Conservation (phyloP, 2,329 filamentous ascomycete genomes). For the Penicillium sp. region DNA sequence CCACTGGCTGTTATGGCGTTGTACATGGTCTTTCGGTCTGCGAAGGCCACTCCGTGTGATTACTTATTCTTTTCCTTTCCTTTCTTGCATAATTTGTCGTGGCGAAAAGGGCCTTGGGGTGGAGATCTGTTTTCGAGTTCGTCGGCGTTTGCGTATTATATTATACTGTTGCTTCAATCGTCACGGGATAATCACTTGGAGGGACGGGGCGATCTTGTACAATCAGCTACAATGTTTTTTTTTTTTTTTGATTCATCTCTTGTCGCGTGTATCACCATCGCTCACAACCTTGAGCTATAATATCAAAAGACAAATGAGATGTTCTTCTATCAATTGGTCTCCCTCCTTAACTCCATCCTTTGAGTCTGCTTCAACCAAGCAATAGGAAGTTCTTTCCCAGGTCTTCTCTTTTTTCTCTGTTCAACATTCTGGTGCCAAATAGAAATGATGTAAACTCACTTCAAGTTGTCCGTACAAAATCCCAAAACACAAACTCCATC, state of each 20-base stretch:
- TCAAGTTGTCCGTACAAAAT: neutral
- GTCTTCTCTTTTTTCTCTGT: too few species aligned
- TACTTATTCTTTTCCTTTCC: constrained; percentile 7
- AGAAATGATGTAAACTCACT: neutral
- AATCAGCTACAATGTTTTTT: constrained; percentile 22
- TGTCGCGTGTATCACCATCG: constrained; percentile 23
- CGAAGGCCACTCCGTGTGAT: constrained; percentile 20
- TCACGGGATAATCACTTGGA: constrained; percentile 22
- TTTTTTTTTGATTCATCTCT: constrained; percentile 4
- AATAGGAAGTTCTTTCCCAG: too few species aligned
- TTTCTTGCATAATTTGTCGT: constrained; percentile 31
- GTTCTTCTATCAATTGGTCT: neutral
- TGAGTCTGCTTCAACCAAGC: neutral
- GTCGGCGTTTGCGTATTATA: constrained; percentile 30
- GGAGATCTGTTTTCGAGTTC: constrained; percentile 27
- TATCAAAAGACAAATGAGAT: constrained; percentile 18
- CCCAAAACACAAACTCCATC: neutral
- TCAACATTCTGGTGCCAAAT: too few species aligned
- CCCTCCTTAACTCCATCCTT: neutral
- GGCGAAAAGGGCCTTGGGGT: constrained; percentile 26
- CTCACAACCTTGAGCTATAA: constrained; percentile 20
- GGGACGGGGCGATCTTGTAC: constrained; percentile 23
- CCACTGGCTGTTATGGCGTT: constrained; percentile 22
- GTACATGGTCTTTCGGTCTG: constrained; percentile 23
- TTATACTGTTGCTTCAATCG: constrained; percentile 23